Percentiles rank a stretch among this genome's conserved stretches.
These are phyloP conservation scores for Wickerhamomyces silvicola DNA, from an alignment of 805 yeast species.

Conservation along the genomic window DNA sequence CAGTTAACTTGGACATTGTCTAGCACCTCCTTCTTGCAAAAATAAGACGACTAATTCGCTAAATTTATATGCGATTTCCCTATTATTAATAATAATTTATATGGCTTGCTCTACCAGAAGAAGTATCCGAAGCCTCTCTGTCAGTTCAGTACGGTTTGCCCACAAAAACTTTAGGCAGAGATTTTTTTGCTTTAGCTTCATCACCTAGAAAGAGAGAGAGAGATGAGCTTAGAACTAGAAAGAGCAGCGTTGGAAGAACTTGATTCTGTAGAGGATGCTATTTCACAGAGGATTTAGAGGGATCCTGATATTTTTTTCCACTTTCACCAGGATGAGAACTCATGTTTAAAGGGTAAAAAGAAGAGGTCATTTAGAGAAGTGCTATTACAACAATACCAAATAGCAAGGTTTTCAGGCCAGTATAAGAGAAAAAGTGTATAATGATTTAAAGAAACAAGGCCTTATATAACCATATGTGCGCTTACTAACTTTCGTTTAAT, in stretches of 20 bases:
- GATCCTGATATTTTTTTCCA: slow-evolving; percentile 51
- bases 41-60: too few species aligned
- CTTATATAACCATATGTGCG: slow-evolving; percentile 38
- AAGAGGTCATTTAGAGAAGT: slow-evolving; percentile 45
- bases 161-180: too few species aligned
- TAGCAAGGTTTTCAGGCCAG: slow-evolving; percentile 42
- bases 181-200: too few species aligned
- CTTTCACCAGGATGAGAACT: slow-evolving; percentile 20
- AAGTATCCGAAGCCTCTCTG: too few species aligned
- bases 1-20: too few species aligned
- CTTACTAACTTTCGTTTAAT: too few species aligned
- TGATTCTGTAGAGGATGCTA: slow-evolving; percentile 64
- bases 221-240: slow-evolving; percentile 30
- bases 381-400: slow-evolving; percentile 62
- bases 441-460: slow-evolving; percentile 86
- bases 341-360: slow-evolving; percentile 26
- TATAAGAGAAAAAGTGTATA: slow-evolving; percentile 61
- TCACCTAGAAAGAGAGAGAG: neutral
- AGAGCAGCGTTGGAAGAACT: slow-evolving; percentile 50
- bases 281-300: slow-evolving; percentile 51
- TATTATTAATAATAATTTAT: too few species aligned
- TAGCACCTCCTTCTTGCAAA: too few species aligned
- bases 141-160: too few species aligned
- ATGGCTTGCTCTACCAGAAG: too few species aligned
- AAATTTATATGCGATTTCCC: too few species aligned